Base-by-base conservation (phyloP, 1,284 basidiomycete genomes). In the Boletellus deceptivus region DNA sequence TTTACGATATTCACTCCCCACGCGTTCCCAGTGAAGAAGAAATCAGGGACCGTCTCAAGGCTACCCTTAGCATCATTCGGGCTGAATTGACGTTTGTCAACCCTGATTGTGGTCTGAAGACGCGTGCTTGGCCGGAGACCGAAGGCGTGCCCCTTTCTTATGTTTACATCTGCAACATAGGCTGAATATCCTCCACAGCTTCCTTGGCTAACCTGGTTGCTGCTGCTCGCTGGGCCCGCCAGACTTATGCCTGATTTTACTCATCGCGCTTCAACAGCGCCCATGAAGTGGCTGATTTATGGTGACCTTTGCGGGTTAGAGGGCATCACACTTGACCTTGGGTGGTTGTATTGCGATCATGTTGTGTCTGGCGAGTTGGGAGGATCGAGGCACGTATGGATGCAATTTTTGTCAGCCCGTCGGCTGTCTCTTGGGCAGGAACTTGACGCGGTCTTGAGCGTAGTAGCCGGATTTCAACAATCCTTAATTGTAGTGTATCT, bases 1-100 rank as follows among this genome's bases (percentile, higher is more conserved):
- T 95, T 67, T 97, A 96, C 72, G 96, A 99, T 76, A 98, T 99
- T 75, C 97, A 98, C 83, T 98, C 95, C 63, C 96, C 96, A 60
- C 95, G 97, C 84, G 92, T 99, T 57, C 97, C 97, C 50, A 78
- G 84, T 54, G 83, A 86, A 65, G 83, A 95, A 72, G 97, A 99
- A 80, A 96, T 99, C 79, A 88, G 88, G 77, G 89, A 96, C 64
- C 91, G 94, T 66, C 82, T 99, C 72, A 82, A 84, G 72, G 75
- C 84, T 59, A 94, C 96, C 82, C 83, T 91, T 62, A 75, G 77
- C 55, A 86, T 89, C 65, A 84, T 96, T 62, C 85, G 89, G 55
- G 78, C 80, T 61, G 80, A 87, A 56, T 79, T 93, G 54, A 83
- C 92, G 72, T 91, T 94, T 71, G 80, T 98, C 75, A 98, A 98